A percentile compares a stretch with the other conserved stretches of the same genome.
Conservation (phyloP, 2,329 filamentous ascomycete species). For the Trichoderma lentiforme region DNA sequence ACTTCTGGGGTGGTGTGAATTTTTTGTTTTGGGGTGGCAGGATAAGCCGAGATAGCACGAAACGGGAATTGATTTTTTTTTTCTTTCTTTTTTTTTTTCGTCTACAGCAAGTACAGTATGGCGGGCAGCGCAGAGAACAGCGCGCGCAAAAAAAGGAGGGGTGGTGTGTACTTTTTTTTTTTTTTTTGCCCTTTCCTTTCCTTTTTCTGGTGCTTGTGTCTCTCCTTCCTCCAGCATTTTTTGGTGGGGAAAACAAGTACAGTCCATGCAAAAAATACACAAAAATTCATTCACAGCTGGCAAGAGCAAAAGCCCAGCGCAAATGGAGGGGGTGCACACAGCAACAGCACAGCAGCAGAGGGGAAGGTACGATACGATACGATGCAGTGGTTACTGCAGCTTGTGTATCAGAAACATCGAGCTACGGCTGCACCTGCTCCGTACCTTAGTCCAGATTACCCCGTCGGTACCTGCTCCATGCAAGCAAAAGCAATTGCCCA, state of each 20-base stretch:
- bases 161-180: not conserved
- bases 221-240: not conserved
- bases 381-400: constrained; percentile 9
- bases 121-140: constrained; percentile 1
- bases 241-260: not conserved
- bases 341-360: constrained; percentile 1
- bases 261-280: not conserved
- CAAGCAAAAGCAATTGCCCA: not conserved
- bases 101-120: not conserved
- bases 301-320: not conserved
- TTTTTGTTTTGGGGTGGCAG: constrained; percentile 19
- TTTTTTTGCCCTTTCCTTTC: not conserved
- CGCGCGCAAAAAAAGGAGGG: constrained; percentile 6
- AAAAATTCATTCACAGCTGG: not conserved
- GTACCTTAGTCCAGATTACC: not conserved
- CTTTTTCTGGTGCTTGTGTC: not conserved
- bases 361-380: constrained; percentile 11
- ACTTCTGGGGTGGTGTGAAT: constrained; percentile 19
- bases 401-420: constrained; percentile 14
- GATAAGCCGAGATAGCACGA: constrained; percentile 15
- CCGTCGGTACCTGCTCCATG: constrained; percentile 1
- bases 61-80: not conserved
- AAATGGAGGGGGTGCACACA: not conserved
- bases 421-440: not conserved
- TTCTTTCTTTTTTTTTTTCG: not conserved